These are phyloP conservation scores for Fusarium succisae DNA, from an alignment of 2,329 filamentous ascomycete species.

Conservation along the genomic window DNA sequence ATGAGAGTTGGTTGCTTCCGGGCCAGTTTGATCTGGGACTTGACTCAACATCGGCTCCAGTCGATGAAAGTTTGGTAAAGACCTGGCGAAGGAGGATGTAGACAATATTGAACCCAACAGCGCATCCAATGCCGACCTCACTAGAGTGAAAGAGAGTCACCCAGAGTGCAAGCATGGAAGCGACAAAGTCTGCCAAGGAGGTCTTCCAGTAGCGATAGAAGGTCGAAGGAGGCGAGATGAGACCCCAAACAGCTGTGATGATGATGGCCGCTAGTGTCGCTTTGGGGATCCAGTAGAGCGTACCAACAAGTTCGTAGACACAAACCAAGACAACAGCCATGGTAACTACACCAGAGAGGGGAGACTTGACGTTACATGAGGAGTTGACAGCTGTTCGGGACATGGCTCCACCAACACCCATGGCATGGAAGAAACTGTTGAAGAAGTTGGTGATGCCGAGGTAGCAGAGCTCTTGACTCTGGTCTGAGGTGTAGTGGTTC, in stretches of 20 bases:
- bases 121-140: slow-evolving; percentile 66
- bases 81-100: slow-evolving; percentile 68
- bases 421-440: slow-evolving; percentile 71
- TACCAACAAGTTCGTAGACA: slow-evolving; percentile 68
- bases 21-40: slow-evolving; percentile 38
- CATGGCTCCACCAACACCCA: slow-evolving; percentile 73
- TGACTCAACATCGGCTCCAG: slow-evolving; percentile 43
- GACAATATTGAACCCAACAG: slow-evolving; percentile 71
- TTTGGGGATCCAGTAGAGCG: slow-evolving; percentile 75
- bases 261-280: slow-evolving; percentile 72
- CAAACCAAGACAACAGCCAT: slow-evolving; percentile 69
- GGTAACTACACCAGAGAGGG: slow-evolving; percentile 68
- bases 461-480: slow-evolving; percentile 72
- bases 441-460: slow-evolving; percentile 70
- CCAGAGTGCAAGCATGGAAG: slow-evolving; percentile 71
- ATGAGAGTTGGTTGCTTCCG: slow-evolving; percentile 23
- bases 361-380: slow-evolving; percentile 69
- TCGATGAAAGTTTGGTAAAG: slow-evolving; percentile 55
- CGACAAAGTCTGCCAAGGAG: slow-evolving; percentile 71
- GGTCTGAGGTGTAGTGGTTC: slow-evolving; percentile 70
- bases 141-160: slow-evolving; percentile 69
- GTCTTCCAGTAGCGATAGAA: slow-evolving; percentile 73
- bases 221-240: slow-evolving; percentile 65
- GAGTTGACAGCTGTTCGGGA: slow-evolving; percentile 75
- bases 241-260: slow-evolving; percentile 70